Percentiles rank a stretch among this genome's conserved stretches.
These are phyloP conservation scores for Neofusicoccum kwambonambiense DNA, from an alignment of 2,329 filamentous ascomycete genomes.

Conservation along the genomic window DNA sequence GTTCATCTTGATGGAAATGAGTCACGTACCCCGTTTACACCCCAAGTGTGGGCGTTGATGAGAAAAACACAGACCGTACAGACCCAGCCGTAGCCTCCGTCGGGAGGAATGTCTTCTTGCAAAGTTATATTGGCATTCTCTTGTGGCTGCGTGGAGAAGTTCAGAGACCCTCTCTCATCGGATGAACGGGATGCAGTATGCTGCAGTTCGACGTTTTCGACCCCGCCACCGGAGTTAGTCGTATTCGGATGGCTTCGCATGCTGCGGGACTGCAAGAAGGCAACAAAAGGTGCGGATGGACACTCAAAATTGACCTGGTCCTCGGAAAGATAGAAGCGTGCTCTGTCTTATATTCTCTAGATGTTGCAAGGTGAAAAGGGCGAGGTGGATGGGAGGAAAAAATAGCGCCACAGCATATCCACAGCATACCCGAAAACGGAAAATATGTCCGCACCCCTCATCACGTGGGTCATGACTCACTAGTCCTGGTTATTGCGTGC, in stretches of 20 bases:
- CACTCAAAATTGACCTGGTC: not conserved
- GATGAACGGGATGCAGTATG: not conserved
- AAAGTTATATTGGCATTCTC: not conserved
- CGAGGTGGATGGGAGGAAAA: no score
- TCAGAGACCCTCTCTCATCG: not conserved
- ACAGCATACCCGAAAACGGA: not conserved
- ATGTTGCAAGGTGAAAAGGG: not conserved
- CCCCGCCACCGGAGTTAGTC: not conserved
- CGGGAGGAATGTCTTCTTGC: slow-evolving; percentile 18
- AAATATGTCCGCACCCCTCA: not conserved
- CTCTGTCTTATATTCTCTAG: no score
- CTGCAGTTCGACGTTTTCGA: not conserved
- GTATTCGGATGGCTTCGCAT: not conserved
- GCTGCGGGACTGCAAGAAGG: not conserved
- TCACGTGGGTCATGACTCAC: not conserved
- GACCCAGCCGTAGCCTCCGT: slow-evolving; percentile 41
- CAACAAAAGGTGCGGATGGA: not conserved
- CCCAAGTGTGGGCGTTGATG: slow-evolving; percentile 35
- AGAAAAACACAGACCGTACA: slow-evolving; percentile 27
- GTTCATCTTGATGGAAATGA: not conserved
- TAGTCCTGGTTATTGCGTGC: not conserved
- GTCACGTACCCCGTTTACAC: slow-evolving; percentile 24
- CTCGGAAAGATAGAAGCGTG: not conserved
- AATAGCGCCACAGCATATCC: not conserved
- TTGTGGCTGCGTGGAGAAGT: not conserved